Percentiles rank a stretch among this genome's conserved stretches.
Evolutionary conservation across 352 stramenopile species (phyloP).

Genomic region (Phytophthora europaea): DNA sequence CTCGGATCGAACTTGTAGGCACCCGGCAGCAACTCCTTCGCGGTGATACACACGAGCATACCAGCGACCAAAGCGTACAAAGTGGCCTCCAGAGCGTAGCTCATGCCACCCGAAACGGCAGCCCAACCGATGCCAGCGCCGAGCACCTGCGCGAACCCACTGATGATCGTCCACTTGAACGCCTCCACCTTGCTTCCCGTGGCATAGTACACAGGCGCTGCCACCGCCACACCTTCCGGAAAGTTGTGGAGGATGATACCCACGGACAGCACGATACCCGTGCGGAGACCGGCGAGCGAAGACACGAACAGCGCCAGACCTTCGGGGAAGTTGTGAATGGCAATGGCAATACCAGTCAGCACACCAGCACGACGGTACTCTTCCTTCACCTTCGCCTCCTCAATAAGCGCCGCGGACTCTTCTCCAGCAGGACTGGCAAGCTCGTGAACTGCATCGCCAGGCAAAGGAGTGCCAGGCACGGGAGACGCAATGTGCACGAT

Average conservation of each 20-base stretch:
- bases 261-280: conserved; percentile 93
- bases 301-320: conserved; percentile 96
- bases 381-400: conserved; percentile 38
- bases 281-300: conserved; percentile 87
- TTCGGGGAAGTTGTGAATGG: conserved; percentile 98
- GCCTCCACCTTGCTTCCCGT: conserved; percentile 93
- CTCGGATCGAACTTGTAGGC: conserved; percentile 91
- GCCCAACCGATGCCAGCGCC: conserved; percentile 86
- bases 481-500: conserved; percentile 1
- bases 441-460: background rate
- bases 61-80: conserved; percentile 94
- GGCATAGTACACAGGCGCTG: conserved; percentile 97
- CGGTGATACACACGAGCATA: conserved; percentile 94
- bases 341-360: conserved; percentile 95
- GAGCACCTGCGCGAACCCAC: conserved; percentile 92
- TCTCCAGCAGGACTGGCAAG: conserved; percentile 1
- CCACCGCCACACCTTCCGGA: conserved; percentile 96
- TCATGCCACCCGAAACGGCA: conserved; percentile 62
- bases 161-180: conserved; percentile 93
- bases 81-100: conserved; percentile 78
- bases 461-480: background rate
- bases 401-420: background rate
- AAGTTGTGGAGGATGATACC: conserved; percentile 99
- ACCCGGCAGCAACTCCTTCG: conserved; percentile 93
- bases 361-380: conserved; percentile 89